Evolutionary conservation across 2,329 filamentous ascomycete species (phyloP), one percentile per base, ranked within the genome.

Genomic region (Lecanoromycetidae sp.): DNA sequence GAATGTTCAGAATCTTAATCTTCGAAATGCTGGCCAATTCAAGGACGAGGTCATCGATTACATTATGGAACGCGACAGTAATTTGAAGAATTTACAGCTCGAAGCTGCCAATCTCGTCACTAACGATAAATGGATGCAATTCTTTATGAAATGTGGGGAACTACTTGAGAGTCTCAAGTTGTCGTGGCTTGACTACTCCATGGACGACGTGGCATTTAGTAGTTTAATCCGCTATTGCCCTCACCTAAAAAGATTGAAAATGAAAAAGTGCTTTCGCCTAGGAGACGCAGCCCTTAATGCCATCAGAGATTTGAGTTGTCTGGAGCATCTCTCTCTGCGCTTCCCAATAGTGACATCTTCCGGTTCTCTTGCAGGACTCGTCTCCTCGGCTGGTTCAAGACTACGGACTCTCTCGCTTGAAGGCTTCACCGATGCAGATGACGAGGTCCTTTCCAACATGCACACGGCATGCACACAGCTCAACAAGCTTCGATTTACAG

Each of bases 21-120:
- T 94, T 9, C 79, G 83, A 40, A 90, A 88, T 57, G 86, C 82
- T n/a, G 84, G 91, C 41, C 88, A 94, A 59, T 82, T 95, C 71
- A 94, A 94, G 63, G 84, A 95, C 57, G 71, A 72, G 32, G 83
- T 87, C 34, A 74, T 95, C 63, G 77, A 86, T 44, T 94, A 90
- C 61, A 75, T 95, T 58, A 70, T 85, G 17, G 79, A 79, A 46
- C 83, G 85, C 39, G 74, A 83, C 41, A 75, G 78, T 41, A 65
- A 74, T 7, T 69, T 95, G n/a, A 75, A 79, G 50, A 73, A 78
- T 47, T 71, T 96, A 35, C 84, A 87, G 53, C 72, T 96, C 0
- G 82, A 91, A 53, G 85, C 87, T 9, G 79, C 86, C 8, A 96
- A 94, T 55, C 76, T 96, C 1, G 69, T 96, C 13, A 80, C 82